Evolutionary conservation across 2,329 filamentous ascomycete species (phyloP), one percentile per base, ranked within the genome.

Genomic region (Furcasterigmium sp.): DNA sequence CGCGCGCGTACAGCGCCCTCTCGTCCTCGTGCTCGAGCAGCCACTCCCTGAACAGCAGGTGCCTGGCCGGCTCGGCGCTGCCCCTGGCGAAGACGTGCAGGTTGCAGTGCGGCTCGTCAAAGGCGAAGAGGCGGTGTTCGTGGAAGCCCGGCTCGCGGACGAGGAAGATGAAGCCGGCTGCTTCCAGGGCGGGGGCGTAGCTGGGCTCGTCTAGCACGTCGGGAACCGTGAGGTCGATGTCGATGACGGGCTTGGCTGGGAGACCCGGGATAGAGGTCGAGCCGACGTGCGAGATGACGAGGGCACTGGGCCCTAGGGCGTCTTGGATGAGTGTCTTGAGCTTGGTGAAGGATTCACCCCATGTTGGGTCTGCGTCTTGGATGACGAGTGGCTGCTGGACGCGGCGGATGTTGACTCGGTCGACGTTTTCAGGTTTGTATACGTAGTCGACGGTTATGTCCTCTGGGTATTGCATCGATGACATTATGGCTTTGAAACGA

Each of bases 201-300:
- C 56, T 53, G 2, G 48, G 53, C 49, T 77, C 72, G 30, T 67
- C 60, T 10, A 50, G 49, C 19, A 63, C 45, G 38, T 73, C 59
- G 3, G 51, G 38, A 8, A 78, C 61, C 4, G 68, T 59, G 8
- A 78, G 55, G 50, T 78, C 75, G 21, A 78, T 62, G 52, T 78
- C 75, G 37, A 78, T 72, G 37, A 76, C 57, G 23, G 63, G 60
- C 56, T 78, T 78, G 37, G 75, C 74, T 0, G 69, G 61, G 4
- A 78, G 63, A 8, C 56, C 59, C 0, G 70, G 69, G 7, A 78
- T 60, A 40, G 69, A 70, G 21, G 75, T 78, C 11, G 71, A 76
- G 20, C 75, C 75, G 25, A 69, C 60, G 51, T 78, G 74, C 15
- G 35, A 37, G 35, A 37, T 25, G 19, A 37, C 19, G 35, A 37